Conservation (phyloP, 768 basidiomycete genomes). For the Dioszegia hungarica region DNA sequence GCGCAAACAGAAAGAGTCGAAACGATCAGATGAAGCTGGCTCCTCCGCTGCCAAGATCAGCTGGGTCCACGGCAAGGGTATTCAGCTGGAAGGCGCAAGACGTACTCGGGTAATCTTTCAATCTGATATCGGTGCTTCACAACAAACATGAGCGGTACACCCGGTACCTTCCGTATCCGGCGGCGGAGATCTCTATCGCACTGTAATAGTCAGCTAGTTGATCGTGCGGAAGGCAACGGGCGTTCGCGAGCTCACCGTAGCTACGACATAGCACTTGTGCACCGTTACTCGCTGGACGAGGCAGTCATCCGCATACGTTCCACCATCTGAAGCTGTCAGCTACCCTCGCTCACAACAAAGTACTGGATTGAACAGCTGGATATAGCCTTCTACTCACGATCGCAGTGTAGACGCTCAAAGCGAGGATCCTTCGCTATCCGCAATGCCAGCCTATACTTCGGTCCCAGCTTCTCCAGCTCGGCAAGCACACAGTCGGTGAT, state of each 20-base stretch:
- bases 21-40: slow-evolving; percentile 23
- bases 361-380: too few species aligned
- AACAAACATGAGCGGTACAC: slow-evolving; percentile 96
- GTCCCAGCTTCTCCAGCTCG: slow-evolving; percentile 94
- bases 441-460: slow-evolving; percentile 87
- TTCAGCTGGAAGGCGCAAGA: neutral
- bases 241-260: slow-evolving; percentile 56
- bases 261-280: slow-evolving; percentile 94
- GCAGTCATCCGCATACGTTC: slow-evolving; percentile 99
- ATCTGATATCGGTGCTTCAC: slow-evolving; percentile 87
- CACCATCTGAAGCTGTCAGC: slow-evolving; percentile 56
- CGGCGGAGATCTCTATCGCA: slow-evolving; percentile 92
- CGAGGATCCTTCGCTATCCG: slow-evolving; percentile 96
- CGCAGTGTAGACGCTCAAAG: slow-evolving; percentile 88
- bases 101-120: slow-evolving; percentile 78
- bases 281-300: slow-evolving; percentile 91
- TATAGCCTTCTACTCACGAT: too few species aligned
- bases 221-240: neutral
- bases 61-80: neutral
- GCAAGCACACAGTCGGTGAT: slow-evolving; percentile 99
- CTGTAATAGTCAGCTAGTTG: slow-evolving; percentile 10
- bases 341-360: too few species aligned
- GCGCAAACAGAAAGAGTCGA: too few species aligned
- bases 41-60: slow-evolving; percentile 18
- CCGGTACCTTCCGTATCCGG: slow-evolving; percentile 73